Percentiles rank a stretch among this genome's conserved stretches.
These are phyloP conservation scores for Corylus heterophylla DNA, from an alignment of 306 rosid genomes.

Conservation along the genomic window DNA sequence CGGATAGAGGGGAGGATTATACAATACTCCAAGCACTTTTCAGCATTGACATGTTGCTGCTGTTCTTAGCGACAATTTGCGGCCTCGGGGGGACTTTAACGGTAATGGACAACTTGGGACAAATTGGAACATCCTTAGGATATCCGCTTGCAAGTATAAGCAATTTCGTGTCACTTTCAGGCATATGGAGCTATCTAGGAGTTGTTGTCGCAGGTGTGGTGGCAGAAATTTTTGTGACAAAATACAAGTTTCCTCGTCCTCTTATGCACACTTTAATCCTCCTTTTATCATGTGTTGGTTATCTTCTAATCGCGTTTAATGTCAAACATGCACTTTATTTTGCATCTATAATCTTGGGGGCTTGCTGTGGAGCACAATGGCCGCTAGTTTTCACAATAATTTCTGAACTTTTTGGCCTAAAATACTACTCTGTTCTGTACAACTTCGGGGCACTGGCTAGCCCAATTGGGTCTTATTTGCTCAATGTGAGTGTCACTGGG, in stretches of 20 bases:
- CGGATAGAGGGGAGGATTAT: conserved; percentile 54
- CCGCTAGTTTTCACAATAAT: conserved; percentile 32
- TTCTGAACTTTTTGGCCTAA: conserved; percentile 46
- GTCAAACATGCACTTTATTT: conserved; percentile 39
- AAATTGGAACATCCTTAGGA: conserved; percentile 39
- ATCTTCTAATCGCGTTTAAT: conserved; percentile 49
- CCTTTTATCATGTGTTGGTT: conserved; percentile 50
- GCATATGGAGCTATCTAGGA: conserved; percentile 67
- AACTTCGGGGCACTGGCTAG: conserved; percentile 32
- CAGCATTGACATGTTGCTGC: conserved; percentile 51
- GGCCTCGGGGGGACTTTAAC: conserved; percentile 57
- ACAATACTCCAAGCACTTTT: conserved; percentile 57
- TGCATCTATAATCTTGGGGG: conserved; percentile 37
- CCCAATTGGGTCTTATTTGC: conserved; percentile 38
- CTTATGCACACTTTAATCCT: conserved; percentile 47
- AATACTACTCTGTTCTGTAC: conserved; percentile 40
- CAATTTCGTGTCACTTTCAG: conserved; percentile 50
- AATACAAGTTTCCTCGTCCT: conserved; percentile 50
- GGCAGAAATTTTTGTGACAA: conserved; percentile 38
- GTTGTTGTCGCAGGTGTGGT: conserved; percentile 45
- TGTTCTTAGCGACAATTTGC: conserved; percentile 44
- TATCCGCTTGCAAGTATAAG: conserved; percentile 40
- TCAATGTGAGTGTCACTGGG: conserved; percentile 41
- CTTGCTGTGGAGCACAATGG: conserved; percentile 41
- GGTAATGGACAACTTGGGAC: conserved; percentile 54